Conservation (phyloP, 768 basidiomycete species). For the Gymnopilus junonius region DNA sequence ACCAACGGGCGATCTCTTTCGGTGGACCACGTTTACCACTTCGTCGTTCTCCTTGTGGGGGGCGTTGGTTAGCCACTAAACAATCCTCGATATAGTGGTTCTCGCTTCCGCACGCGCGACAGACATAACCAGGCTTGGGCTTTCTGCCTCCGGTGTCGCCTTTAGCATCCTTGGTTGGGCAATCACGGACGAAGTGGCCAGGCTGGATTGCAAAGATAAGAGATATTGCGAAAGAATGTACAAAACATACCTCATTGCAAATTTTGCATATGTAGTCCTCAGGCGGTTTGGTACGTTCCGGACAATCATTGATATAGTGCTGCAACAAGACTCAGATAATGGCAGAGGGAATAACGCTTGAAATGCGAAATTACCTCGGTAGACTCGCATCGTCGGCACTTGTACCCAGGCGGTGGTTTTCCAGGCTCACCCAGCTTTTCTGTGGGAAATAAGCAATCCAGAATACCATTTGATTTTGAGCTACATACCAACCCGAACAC, state of each 20-base stretch:
- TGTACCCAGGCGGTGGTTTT: constrained; percentile 73
- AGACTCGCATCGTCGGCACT: constrained; percentile 78
- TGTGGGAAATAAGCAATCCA: constrained; percentile 5
- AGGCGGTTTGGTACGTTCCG: constrained; percentile 74
- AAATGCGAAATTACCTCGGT: constrained; percentile 54
- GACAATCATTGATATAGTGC: constrained; percentile 82
- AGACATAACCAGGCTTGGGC: constrained; percentile 86
- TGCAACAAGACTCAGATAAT: constrained; percentile 28
- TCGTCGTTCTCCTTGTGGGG: constrained; percentile 39
- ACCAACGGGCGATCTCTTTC: constrained; percentile 83
- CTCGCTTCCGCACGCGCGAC: constrained; percentile 89
- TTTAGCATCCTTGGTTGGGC: constrained; percentile 75
- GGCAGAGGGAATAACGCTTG: neutral
- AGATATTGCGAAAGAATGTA: neutral
- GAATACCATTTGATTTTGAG: neutral
- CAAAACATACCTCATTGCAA: constrained; percentile 64
- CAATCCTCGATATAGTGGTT: constrained; percentile 90
- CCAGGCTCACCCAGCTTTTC: constrained; percentile 45
- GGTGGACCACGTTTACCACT: constrained; percentile 57
- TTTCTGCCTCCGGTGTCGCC: constrained; percentile 86
- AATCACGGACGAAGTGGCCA: constrained; percentile 89
- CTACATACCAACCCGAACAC: constrained; percentile 55
- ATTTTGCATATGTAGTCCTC: constrained; percentile 89
- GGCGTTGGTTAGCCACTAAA: constrained; percentile 63
- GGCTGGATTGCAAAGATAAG: constrained; percentile 42